Evolutionary conservation across 441 rosid species (phyloP).

Genomic region (Melastoma candidum): DNA sequence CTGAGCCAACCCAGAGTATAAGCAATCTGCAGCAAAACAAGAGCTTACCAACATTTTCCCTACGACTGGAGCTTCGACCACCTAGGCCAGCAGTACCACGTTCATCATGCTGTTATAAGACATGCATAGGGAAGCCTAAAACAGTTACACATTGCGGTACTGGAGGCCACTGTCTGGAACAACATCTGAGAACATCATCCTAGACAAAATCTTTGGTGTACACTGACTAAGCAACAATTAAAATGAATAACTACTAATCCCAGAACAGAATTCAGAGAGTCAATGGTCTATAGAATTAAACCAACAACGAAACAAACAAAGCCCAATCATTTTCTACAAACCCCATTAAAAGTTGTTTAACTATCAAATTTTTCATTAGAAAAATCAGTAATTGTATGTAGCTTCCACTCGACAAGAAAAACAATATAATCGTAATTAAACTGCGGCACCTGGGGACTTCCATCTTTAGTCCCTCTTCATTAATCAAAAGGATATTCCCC

Average conservation of each 20-base stretch:
- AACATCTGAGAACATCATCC: slow-evolving; percentile 44
- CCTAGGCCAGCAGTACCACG: slow-evolving; percentile 49
- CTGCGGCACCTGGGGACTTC: too few relatives aligned
- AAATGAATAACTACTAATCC: slow-evolving; percentile 19
- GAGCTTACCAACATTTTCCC: slow-evolving; percentile 49
- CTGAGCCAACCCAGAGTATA: neutral
- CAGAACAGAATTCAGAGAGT: slow-evolving; percentile 12
- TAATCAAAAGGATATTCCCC: too few relatives aligned
- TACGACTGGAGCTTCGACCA: slow-evolving; percentile 47
- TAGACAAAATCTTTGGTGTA: slow-evolving; percentile 36
- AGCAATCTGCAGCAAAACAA: neutral
- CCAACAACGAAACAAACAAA: neutral
- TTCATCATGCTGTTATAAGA: slow-evolving; percentile 86
- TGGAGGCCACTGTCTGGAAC: slow-evolving; percentile 32
- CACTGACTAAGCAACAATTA: slow-evolving; percentile 34
- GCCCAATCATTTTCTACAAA: neutral
- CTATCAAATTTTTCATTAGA: too few relatives aligned
- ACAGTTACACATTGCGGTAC: slow-evolving; percentile 54
- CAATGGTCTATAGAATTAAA: neutral
- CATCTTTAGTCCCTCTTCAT: too few relatives aligned
- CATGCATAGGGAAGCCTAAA: slow-evolving; percentile 78
- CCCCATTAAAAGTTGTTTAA: too few relatives aligned
- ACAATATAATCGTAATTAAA: too few relatives aligned
- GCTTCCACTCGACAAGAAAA: too few relatives aligned
- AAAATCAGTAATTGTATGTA: too few relatives aligned